phyloP scores from a whole-genome alignment of 2,329 filamentous ascomycete genomes.

The Huntiella moniliformis region DNA sequence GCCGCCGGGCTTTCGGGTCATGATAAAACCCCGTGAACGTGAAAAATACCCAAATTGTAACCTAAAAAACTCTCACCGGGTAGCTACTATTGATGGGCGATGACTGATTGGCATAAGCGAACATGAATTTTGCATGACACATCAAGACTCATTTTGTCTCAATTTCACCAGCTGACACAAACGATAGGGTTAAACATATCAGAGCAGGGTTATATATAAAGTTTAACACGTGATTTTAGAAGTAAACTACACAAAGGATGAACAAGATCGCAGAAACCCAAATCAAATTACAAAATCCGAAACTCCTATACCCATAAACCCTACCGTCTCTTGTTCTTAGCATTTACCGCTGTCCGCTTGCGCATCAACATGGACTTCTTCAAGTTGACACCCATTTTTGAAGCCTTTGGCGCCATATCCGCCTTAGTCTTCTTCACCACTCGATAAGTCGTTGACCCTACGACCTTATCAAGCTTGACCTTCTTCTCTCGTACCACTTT shows the following conservation, averaged over 20 bases:
- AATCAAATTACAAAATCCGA: not conserved
- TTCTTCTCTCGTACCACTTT: constrained; percentile 18
- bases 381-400: constrained; percentile 23
- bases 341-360: constrained; percentile 21
- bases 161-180: not conserved
- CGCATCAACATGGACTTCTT: constrained; percentile 29
- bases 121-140: too few relatives aligned
- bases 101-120: too few relatives aligned
- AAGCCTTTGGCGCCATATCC: constrained; percentile 29
- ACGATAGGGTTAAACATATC: not conserved
- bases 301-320: not conserved
- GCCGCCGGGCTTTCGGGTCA: too few relatives aligned
- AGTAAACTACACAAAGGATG: not conserved
- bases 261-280: not conserved
- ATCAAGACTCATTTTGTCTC: not conserved
- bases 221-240: not conserved
- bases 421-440: constrained; percentile 27
- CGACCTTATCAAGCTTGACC: constrained; percentile 26
- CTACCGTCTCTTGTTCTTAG: constrained; percentile 24
- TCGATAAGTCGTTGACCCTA: constrained; percentile 36
- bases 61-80: too few relatives aligned
- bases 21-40: too few relatives aligned
- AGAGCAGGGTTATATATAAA: not conserved
- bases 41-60: too few relatives aligned
- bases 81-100: too few relatives aligned